Evolutionary conservation across 768 basidiomycete genomes (phyloP).

Genomic region (Boletus rubropictus): DNA sequence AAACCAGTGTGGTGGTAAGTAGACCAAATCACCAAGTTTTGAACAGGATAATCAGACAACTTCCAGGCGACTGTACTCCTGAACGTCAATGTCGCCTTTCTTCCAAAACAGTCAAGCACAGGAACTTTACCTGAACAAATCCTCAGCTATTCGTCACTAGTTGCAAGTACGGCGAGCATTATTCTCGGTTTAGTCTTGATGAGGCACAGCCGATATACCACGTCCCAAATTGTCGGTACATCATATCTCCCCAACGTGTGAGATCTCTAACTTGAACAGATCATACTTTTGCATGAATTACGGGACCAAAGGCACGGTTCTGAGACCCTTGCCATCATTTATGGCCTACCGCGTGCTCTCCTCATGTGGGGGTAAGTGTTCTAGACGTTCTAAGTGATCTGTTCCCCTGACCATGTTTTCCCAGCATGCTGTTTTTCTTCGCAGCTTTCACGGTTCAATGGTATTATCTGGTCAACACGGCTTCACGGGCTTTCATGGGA

Average conservation of each 20-base stretch:
- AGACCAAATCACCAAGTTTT: neutral
- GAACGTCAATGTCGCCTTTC: slow-evolving; percentile 53
- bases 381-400: neutral
- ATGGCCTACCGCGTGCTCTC: slow-evolving; percentile 50
- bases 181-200: slow-evolving; percentile 40
- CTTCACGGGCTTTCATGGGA: slow-evolving; percentile 26
- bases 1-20: slow-evolving; percentile 49
- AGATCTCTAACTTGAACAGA: slow-evolving; percentile 6
- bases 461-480: slow-evolving; percentile 6
- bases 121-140: slow-evolving; percentile 31
- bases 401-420: neutral
- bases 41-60: neutral
- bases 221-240: slow-evolving; percentile 33
- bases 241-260: neutral
- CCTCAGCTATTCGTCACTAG: slow-evolving; percentile 40
- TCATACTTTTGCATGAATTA: slow-evolving; percentile 13
- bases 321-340: slow-evolving; percentile 47
- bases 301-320: slow-evolving; percentile 34
- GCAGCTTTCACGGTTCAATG: slow-evolving; percentile 24
- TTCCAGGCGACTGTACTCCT: slow-evolving; percentile 50
- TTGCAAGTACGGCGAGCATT: slow-evolving; percentile 38
- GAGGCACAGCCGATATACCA: slow-evolving; percentile 35
- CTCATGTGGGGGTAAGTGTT: slow-evolving; percentile 54
- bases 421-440: slow-evolving; percentile 28
- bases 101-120: slow-evolving; percentile 44